Base-by-base conservation (phyloP, 495 filamentous ascomycete species). In the Aspergillus olivimuriae region DNA sequence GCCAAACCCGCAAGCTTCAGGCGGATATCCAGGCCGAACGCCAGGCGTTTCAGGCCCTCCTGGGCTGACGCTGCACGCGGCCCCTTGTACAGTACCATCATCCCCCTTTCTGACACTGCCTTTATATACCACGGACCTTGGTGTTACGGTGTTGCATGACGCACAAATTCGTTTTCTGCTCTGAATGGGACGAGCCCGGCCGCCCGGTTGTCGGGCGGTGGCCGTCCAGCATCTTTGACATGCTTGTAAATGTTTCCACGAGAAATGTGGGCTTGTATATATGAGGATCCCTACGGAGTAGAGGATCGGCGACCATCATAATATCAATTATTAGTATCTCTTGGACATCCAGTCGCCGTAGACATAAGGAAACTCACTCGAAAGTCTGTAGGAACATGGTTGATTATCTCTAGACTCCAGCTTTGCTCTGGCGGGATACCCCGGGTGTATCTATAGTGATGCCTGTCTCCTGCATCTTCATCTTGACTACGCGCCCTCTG, bases 1-100 rank as follows among this genome's bases (percentile, higher is more conserved):
- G 82, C 39, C 79, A 85, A 67, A 94, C 91, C 47, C 76, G 84
- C 52, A 79, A 75, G 55, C 73, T 97, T 43, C 83, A 94, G 48
- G 63, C 68, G 18, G 74, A 78, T 39, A 78, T 86, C 52, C 63
- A 68, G 40, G 63, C 70, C 36, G 81, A 83, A 67, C 69, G 77
- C 40, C 69, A 77, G 48, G 70, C 73, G 44, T 72, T 81, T 44
- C 69, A 66, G 48, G 56, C 58, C 21, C 46, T 75, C 24, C 61
- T 66, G 53, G 62, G 51, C 40, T 55, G 51, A 47, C 11, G 24
- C 11, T 28, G 5, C 6, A 28, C 11, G 5, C 11, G 5, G 5
- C 24, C 6, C 24, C 24, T 28, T 28, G 24, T 28, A 28, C 11
- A 28, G 11, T 28, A 28, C 24, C 24, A 5, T 28, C n/a, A n/a